Percentiles rank a stretch among this genome's conserved stretches.
Conservation (phyloP, 177 flowering plant genomes). For the Vitis hybrid region DNA sequence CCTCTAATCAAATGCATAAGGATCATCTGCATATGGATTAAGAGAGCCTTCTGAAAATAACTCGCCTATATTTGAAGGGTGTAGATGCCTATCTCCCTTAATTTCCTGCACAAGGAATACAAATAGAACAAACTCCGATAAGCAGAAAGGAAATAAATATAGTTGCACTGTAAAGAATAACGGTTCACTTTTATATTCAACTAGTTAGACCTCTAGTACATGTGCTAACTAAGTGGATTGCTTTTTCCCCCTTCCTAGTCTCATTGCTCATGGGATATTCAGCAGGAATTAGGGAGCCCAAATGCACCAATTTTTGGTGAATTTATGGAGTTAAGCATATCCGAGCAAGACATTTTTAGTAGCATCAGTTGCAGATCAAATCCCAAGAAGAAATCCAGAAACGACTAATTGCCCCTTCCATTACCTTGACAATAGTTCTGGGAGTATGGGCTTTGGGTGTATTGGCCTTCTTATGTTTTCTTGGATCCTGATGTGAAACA, state of each 20-base stretch:
- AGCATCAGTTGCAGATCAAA: not conserved
- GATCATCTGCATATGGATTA: conserved; percentile 95
- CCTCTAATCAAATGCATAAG: conserved; percentile 94
- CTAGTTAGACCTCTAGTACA: not conserved
- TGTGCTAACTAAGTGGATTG: too few species aligned
- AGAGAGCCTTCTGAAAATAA: conserved; percentile 90
- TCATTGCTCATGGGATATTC: too few species aligned
- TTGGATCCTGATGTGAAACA: conserved; percentile 57
- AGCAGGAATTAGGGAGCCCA: too few species aligned
- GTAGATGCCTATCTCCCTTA: conserved; percentile 39
- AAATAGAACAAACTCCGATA: not conserved
- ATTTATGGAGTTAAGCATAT: not conserved
- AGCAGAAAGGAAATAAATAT: not conserved
- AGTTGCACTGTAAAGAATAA: too few species aligned
- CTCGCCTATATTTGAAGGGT: conserved; percentile 80
- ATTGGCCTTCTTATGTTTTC: conserved; percentile 42
- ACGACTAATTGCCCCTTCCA: not conserved
- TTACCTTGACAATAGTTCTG: conserved; percentile 48
- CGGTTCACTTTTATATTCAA: too few species aligned
- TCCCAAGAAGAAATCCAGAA: not conserved
- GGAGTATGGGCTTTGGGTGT: conserved; percentile 55
- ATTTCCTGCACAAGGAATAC: conserved; percentile 40
- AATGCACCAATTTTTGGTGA: too few species aligned
- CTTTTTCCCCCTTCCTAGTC: too few species aligned
- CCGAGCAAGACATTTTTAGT: not conserved